Evolutionary conservation across 306 rosid species (phyloP), one percentile per base, ranked within the genome.

Genomic region (Malus sieversii): DNA sequence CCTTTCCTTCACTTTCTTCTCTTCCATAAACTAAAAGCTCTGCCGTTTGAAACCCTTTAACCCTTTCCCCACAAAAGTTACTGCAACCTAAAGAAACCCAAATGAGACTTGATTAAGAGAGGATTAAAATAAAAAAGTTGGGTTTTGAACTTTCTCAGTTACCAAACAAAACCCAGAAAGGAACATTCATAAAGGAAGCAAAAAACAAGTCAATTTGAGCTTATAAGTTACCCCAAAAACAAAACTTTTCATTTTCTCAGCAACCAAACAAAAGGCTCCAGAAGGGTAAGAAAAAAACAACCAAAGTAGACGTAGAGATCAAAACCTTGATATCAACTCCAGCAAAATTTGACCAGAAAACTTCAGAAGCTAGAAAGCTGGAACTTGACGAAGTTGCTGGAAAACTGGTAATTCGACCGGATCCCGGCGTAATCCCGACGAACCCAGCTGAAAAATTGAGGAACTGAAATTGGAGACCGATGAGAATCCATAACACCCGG

Each of bases 321-420:
- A 67, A 79, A 77, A 91, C 96, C 93, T 86, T 86, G 87, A 66
- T 65, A 33, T 25, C 38, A 58, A 23, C 35, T 32, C 38, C 61
- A 73, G 79, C 57, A 14, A 66, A 70, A 4, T 66, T 76, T 30
- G 32, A 74, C 63, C 58, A 53, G 70, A 66, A 27, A 70, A 33
- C 30, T 48, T 48, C 61, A 64, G 74, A 27, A 55, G 68, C 78
- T 86, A 85, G 72, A 82, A 48, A 79, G 83, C 73, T 8, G 76
- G 80, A 81, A 81, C 75, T 75, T 38, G 82, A 83, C 45, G 76
- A 23, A 78, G 61, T 55, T 12, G 67, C 72, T 76, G 53, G 82
- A 15, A 76, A 72, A 70, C 32, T 61, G 81, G 76, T 4, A 60
- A 14, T 57, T 61, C 18, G 45, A 84, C 70, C 77, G 80, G 85